These are phyloP conservation scores for Sutorius australiensis DNA, from an alignment of 768 basidiomycete genomes.

Conservation along the genomic window DNA sequence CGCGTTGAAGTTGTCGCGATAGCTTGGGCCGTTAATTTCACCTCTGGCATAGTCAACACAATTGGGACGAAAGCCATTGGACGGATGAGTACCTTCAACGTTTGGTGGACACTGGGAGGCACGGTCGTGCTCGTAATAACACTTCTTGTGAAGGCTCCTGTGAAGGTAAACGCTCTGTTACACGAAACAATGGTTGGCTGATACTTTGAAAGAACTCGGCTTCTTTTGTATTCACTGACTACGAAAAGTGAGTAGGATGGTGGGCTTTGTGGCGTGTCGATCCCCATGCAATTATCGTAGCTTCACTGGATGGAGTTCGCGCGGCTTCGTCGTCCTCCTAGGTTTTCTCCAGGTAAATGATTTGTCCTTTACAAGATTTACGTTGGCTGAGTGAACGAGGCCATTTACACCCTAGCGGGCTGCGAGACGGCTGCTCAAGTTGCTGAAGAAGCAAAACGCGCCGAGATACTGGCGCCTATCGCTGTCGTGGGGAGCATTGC, in stretches of 20 bases:
- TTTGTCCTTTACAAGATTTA: not conserved
- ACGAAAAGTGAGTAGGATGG: constrained; percentile 41
- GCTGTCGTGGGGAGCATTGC: constrained; percentile 54
- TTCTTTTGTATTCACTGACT: constrained; percentile 52
- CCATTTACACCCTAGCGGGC: constrained; percentile 59
- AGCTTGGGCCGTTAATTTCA: constrained; percentile 56
- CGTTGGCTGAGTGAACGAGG: constrained; percentile 25
- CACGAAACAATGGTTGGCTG: not conserved
- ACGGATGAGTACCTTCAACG: constrained; percentile 49
- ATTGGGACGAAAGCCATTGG: constrained; percentile 56
- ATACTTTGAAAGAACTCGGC: constrained; percentile 43
- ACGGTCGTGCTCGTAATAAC: constrained; percentile 55
- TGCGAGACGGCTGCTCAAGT: constrained; percentile 64
- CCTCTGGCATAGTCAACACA: constrained; percentile 52
- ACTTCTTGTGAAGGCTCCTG: constrained; percentile 52
- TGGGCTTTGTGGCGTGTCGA: not conserved
- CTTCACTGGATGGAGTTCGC: constrained; percentile 53
- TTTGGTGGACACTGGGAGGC: constrained; percentile 62
- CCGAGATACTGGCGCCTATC: constrained; percentile 53
- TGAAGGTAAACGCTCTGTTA: constrained; percentile 35
- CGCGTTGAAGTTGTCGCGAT: constrained; percentile 49
- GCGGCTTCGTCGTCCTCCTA: constrained; percentile 54
- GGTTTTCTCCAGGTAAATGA: constrained; percentile 40
- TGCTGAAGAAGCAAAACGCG: constrained; percentile 55
- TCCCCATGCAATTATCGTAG: constrained; percentile 25